A percentile compares a stretch with the other conserved stretches of the same genome.
Evolutionary conservation across 495 filamentous ascomycete genomes (phyloP).

Genomic region (Penicillium odoratum): DNA sequence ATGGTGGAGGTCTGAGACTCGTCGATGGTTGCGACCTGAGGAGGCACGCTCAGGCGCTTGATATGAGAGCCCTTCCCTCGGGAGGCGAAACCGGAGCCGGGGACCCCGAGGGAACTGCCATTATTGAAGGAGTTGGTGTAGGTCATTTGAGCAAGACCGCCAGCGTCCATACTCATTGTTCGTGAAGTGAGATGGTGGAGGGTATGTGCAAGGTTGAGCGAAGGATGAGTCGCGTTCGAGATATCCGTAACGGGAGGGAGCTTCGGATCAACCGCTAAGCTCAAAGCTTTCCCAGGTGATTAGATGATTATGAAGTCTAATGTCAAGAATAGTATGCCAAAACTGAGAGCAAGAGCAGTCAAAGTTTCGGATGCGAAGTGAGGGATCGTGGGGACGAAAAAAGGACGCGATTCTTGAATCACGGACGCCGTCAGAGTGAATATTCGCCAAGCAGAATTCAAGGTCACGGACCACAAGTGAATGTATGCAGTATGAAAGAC

Average conservation of each 20-base stretch:
- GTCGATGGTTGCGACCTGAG: slow-evolving; percentile 65
- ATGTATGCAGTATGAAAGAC: slow-evolving; percentile 16
- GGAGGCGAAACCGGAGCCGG: slow-evolving; percentile 77
- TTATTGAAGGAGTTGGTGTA: slow-evolving; percentile 73
- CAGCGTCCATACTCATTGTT: slow-evolving; percentile 88
- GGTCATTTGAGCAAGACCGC: slow-evolving; percentile 99
- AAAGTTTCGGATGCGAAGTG: slow-evolving; percentile 17
- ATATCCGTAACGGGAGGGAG: slow-evolving; percentile 14
- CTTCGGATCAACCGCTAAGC: slow-evolving; percentile 37
- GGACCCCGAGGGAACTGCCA: slow-evolving; percentile 66
- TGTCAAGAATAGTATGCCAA: slow-evolving; percentile 20
- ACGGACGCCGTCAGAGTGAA: slow-evolving; percentile 15
- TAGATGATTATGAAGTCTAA: slow-evolving; percentile 40
- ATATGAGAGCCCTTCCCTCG: slow-evolving; percentile 78
- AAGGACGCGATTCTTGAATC: slow-evolving; percentile 21
- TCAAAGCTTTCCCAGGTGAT: slow-evolving; percentile 31
- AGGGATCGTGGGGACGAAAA: slow-evolving; percentile 5
- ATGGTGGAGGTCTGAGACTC: slow-evolving; percentile 55
- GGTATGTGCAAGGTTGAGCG: slow-evolving; percentile 39
- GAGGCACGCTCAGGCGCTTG: slow-evolving; percentile 74
- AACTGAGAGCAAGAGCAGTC: slow-evolving; percentile 10
- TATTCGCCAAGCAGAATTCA: slow-evolving; percentile 1
- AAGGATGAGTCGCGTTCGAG: slow-evolving; percentile 18
- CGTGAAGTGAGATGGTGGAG: slow-evolving; percentile 20
- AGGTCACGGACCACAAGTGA: slow-evolving; percentile 26